Base-by-base conservation (phyloP, 305 asterid genomes). In the Andrographis paniculata region DNA sequence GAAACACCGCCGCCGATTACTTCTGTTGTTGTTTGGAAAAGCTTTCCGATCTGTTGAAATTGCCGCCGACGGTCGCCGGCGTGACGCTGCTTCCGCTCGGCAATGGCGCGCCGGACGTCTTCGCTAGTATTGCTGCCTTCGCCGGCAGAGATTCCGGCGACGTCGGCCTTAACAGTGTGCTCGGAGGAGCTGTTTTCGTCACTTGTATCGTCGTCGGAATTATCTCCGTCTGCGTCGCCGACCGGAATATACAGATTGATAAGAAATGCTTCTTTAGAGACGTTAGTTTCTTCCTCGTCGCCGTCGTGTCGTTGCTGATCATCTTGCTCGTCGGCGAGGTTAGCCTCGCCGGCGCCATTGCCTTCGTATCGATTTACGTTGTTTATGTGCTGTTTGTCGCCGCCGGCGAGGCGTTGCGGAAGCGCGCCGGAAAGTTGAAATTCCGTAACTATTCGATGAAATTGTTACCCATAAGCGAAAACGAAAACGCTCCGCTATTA, bases 71-170 rank as follows among this genome's bases (percentile, higher is more conserved):
- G 0, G 88, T 87, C 15, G 91, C 97, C n/a, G 97, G 97, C 50
- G 95, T 79, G 14, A 84, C 94, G 47, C 79, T 84, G 57, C 95
- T 84, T 33, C 97, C 95, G 1, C 50, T 87, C 42, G 97, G 97
- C 24, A 84, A 81, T 13, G 95, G 97, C 23, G 97, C 97, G 0
- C 97, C 97, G 0, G 97, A 87, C 67, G 94, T 87, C 17, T 87
- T 87, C 61, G 73, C 94, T 14, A 79, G 97, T 47, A 75, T 87
- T 45, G 97, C 94, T 48, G 78, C 97, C 23, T 87, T 87, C 20
- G 58, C 57, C 23, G 86, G 94, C 22, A 54, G 59, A n/a, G 76
- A 73, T 70, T 84, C 97, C 1, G 87, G 89, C 4, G 85, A 67
- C n/a, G 38, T 33, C 0, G 38, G 38, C 14, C 13, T 33, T 4